Evolutionary conservation across 257 asterid species (phyloP).

Genomic region (Leptodermis oblonga): DNA sequence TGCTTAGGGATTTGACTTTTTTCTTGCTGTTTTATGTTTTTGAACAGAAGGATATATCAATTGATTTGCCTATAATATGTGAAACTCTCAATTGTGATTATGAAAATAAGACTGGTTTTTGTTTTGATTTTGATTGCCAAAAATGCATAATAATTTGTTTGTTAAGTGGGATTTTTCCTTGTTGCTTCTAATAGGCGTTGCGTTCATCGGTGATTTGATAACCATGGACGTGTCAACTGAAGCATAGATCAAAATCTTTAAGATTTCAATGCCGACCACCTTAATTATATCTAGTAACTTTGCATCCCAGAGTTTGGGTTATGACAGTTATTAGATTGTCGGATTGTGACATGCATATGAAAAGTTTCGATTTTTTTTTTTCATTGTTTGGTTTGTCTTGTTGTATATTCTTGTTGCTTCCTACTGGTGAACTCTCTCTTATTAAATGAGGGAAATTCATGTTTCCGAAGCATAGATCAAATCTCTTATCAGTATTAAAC

Average conservation of each 20-base stretch:
- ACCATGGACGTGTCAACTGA: conserved; percentile 28
- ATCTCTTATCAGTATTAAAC: conserved; percentile 18
- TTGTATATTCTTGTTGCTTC: conserved; percentile 27
- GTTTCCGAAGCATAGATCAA: conserved; percentile 29
- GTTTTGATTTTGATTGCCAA: no score
- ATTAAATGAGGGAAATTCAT: conserved; percentile 8
- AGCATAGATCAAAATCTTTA: conserved; percentile 15
- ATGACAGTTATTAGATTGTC: conserved; percentile 1
- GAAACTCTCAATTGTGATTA: no score
- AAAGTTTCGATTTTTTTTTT: neutral
- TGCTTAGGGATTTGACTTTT: no score
- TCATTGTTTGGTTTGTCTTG: no score
- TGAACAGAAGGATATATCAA: no score
- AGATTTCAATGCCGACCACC: neutral
- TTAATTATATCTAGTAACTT: neutral
- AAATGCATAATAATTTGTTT: no score
- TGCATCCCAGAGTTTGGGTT: neutral
- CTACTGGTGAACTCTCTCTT: conserved; percentile 22
- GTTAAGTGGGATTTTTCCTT: neutral
- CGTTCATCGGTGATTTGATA: conserved; percentile 16
- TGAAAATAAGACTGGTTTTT: no score
- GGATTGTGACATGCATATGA: conserved; percentile 1
- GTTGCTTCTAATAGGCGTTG: conserved; percentile 27
- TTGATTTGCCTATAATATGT: no score
- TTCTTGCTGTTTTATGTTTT: no score